Percentiles rank a stretch among this genome's conserved stretches.
phyloP scores from a whole-genome alignment of 2,329 filamentous ascomycete species.

The Pseudocercospora musae region DNA sequence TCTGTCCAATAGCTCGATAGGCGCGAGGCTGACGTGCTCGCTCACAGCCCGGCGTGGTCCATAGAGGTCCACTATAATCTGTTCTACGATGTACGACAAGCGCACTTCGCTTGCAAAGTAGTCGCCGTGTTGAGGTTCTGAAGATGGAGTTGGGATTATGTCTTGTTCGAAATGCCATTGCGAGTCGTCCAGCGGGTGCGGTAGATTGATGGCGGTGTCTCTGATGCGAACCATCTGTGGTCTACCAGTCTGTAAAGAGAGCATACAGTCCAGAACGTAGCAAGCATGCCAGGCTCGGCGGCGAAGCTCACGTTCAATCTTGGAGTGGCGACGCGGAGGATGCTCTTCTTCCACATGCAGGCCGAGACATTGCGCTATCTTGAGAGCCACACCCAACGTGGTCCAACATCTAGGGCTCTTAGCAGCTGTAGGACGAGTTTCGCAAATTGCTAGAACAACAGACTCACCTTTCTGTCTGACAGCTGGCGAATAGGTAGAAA shows the following conservation, averaged over 20 bases:
- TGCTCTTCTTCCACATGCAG: slow-evolving; percentile 3
- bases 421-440: neutral
- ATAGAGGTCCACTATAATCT: slow-evolving; percentile 12
- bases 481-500: slow-evolving; percentile 10
- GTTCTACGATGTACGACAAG: slow-evolving; percentile 6
- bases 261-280: slow-evolving; percentile 6
- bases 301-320: slow-evolving; percentile 8
- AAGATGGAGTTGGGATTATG: neutral
- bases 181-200: slow-evolving; percentile 5
- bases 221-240: neutral
- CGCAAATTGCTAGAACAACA: neutral
- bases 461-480: slow-evolving; percentile 13
- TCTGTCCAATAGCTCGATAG: slow-evolving; percentile 9
- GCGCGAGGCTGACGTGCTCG: neutral
- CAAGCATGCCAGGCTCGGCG: slow-evolving; percentile 6
- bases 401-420: slow-evolving; percentile 4
- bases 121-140: neutral
- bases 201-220: slow-evolving; percentile 5
- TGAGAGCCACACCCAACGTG: slow-evolving; percentile 5
- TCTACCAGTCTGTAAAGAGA: slow-evolving; percentile 7
- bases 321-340: neutral
- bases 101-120: slow-evolving; percentile 1
- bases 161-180: slow-evolving; percentile 10
- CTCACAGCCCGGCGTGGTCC: slow-evolving; percentile 4
- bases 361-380: slow-evolving; percentile 7